These are phyloP conservation scores for Penicillium mononematosum DNA, from an alignment of 495 filamentous ascomycete species.

Conservation along the genomic window DNA sequence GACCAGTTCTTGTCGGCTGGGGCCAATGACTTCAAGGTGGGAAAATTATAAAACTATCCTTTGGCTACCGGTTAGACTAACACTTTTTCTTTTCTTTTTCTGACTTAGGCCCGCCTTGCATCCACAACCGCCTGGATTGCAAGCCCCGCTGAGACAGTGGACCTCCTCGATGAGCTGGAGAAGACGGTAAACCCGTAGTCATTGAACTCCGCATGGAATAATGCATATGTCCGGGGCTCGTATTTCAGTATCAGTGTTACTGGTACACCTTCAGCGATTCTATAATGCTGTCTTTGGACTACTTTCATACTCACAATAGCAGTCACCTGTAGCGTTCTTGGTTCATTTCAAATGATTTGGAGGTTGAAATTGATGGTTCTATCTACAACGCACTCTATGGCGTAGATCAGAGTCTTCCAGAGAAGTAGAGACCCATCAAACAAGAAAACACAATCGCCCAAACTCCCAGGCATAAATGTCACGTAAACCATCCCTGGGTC, in stretches of 20 bases:
- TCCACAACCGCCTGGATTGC: constrained; percentile 87
- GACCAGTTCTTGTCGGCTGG: constrained; percentile 96
- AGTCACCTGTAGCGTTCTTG: not conserved
- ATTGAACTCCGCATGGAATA: not conserved
- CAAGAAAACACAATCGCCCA: not conserved
- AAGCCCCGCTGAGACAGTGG: constrained; percentile 83
- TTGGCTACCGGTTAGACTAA: not conserved
- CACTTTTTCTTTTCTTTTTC: not conserved
- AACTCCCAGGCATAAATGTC: constrained; percentile 14
- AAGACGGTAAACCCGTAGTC: constrained; percentile 12
- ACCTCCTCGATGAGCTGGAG: constrained; percentile 71
- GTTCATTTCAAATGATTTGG: not conserved
- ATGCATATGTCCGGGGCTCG: not conserved
- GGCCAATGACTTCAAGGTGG: constrained; percentile 92
- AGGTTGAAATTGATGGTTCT: constrained; percentile 11
- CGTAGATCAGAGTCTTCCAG: not conserved
- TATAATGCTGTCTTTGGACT: not conserved
- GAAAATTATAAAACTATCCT: not conserved
- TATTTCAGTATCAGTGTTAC: not conserved
- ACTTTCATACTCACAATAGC: not conserved
- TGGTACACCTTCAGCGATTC: not conserved
- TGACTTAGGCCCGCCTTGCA: constrained; percentile 54
- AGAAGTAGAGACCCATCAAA: not conserved
- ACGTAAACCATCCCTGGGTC: constrained; percentile 12
- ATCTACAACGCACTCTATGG: constrained; percentile 12